A percentile compares a stretch with the other conserved stretches of the same genome.
Conservation (phyloP, 352 stramenopile genomes). For the Phytopythium ostracodes region DNA sequence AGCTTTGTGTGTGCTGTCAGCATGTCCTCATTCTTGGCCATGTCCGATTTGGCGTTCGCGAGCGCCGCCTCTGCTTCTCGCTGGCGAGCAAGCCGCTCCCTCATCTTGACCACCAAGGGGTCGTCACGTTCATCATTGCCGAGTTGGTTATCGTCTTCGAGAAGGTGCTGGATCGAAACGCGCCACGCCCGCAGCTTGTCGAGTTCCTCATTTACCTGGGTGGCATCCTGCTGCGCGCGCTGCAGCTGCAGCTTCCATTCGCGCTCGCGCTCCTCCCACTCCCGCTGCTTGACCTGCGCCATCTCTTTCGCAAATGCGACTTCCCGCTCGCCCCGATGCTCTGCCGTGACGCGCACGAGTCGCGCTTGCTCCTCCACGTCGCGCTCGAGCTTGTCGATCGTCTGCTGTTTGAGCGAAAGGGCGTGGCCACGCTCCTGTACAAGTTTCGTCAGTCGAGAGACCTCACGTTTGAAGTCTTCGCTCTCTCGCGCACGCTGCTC, state of each 20-base stretch:
- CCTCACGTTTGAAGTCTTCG: slow-evolving; percentile 6
- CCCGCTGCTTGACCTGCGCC: slow-evolving; percentile 18
- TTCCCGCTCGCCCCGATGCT: slow-evolving; percentile 30
- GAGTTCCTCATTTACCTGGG: slow-evolving; percentile 11
- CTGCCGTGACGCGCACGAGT: slow-evolving; percentile 20
- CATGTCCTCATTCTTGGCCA: slow-evolving; percentile 34
- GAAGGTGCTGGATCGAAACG: slow-evolving; percentile 29
- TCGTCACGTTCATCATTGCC: slow-evolving; percentile 2
- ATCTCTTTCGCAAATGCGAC: slow-evolving; percentile 26
- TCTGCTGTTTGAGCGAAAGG: slow-evolving; percentile 9
- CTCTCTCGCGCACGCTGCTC: not conserved
- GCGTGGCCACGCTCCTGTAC: slow-evolving; percentile 10
- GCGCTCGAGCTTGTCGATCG: slow-evolving; percentile 21
- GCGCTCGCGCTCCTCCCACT: slow-evolving; percentile 27
- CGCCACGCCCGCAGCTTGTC: slow-evolving; percentile 25
- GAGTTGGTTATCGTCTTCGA: slow-evolving; percentile 13
- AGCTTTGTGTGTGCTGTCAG: slow-evolving; percentile 33
- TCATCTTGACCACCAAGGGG: slow-evolving; percentile 34
- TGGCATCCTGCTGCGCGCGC: slow-evolving; percentile 17
- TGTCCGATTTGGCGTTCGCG: slow-evolving; percentile 23
- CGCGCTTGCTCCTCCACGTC: slow-evolving; percentile 18
- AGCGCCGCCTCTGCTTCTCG: slow-evolving; percentile 17
- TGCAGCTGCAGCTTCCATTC: slow-evolving; percentile 20
- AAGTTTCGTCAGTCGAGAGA: not conserved
- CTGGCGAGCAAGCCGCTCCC: slow-evolving; percentile 28